Evolutionary conservation across 2,329 filamentous ascomycete species (phyloP), one percentile per base, ranked within the genome.

Genomic region (Colletotrichum sp.): DNA sequence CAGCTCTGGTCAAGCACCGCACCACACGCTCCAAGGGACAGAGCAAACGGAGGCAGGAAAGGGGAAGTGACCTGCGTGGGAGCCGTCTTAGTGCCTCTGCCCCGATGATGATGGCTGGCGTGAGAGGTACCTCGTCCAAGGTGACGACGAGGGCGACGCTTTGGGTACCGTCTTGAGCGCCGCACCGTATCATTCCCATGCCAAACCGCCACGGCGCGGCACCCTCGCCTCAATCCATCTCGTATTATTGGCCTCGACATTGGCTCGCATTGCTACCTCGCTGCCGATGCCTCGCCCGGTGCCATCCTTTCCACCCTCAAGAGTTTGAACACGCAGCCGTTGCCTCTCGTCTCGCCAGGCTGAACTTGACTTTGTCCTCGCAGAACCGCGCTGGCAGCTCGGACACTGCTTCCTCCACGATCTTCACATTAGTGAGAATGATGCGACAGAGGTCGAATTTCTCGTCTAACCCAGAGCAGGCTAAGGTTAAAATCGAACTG

Each of bases 191-290:
- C 52, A 75, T 60, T 49, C 52, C 73, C 62, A 72, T 72, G 55
- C 63, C 30, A 67, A 73, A 59, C 73, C 73, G 57, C 73, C 73
- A 72, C 73, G 44, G 69, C 55, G 36, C 63, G 26, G 62, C 63
- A 75, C 69, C 69, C 57, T 75, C 73, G 73, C 69, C 73, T 68
- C 73, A 55, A 63, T 63, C 68, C 68, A 68, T 66, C 55, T 75
- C 73, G 73, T 75, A 72, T 72, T 73, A 49, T 72, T 68, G 63
- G 26, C 32, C 57, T 49, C n/a, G 44, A 74, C 49, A 15, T 49
- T 63, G 34, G 64, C 52, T 69, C 15, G 55, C 62, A 63, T 65
- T 57, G 34, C 68, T 66, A 65, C 60, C 34, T 18, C 57, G 65
- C 28, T 16, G 34, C 55, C 21, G 52, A 39, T 26, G 39, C 21